Evolutionary conservation across 352 stramenopile genomes (phyloP), one percentile per base, ranked within the genome.

Genomic region (Discostella stelligera): DNA sequence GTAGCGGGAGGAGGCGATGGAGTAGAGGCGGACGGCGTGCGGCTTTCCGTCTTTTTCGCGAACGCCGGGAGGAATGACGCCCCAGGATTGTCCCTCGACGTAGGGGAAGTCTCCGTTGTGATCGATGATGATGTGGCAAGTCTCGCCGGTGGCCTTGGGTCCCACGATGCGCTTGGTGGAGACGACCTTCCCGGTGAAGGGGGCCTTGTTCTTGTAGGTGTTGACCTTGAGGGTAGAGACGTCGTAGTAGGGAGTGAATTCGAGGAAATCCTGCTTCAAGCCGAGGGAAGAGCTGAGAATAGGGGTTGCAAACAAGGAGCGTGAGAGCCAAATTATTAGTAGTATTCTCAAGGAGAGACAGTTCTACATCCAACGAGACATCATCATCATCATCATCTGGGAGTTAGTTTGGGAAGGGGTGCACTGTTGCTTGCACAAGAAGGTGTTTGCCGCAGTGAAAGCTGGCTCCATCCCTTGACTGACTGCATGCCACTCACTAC

Each of bases 121-220:
- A 61, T 95, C 90, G 78, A 96, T 95, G 67, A 96, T 92, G 76
- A 96, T 95, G 88, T 96, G 90, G 84, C 92, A 96, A 61, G 91
- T 96, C 82, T 93, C 91, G 41, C 91, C 92, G 44, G 90, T 95
- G 9, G 93, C 92, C 74, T 95, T 88, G 30, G 90, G 85, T 68
- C 93, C 93, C 18, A 96, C 93, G 77, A 96, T 96, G 49, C 92
- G 82, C 88, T 96, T 96, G 56, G 90, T 94, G 63, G 78, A 91
- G 48, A 96, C 88, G 63, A 96, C 85, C 80, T 95, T 96, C 67
- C 90, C 91, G 14, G 85, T 94, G 81, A 94, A 94, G 10, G 93
- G 93, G 54, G 89, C 81, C 82, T 94, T 94, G 76, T 94, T 94
- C 80, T 94, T 94, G 83, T 88, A 95, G 6, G 89, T 89, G 74